A percentile compares a stretch with the other conserved stretches of the same genome.
Evolutionary conservation across 2,329 filamentous ascomycete species (phyloP).

Genomic region (Sporothrix curviconia): DNA sequence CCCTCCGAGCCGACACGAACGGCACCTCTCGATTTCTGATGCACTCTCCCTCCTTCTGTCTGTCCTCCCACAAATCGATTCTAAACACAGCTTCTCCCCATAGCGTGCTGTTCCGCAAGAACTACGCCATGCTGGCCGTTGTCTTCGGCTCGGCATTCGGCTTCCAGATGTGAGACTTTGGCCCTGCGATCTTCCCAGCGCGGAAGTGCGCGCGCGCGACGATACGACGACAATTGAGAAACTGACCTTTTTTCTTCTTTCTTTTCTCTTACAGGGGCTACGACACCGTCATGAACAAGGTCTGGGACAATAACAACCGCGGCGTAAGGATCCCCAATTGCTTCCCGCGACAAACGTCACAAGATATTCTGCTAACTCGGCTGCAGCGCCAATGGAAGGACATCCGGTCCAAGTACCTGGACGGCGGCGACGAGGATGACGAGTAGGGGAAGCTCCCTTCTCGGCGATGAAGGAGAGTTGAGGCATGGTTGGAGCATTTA

Average conservation of each 20-base stretch:
- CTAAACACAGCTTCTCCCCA: slow-evolving; percentile 14
- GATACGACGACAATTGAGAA: neutral
- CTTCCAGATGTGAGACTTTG: slow-evolving; percentile 82
- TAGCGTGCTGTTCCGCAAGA: slow-evolving; percentile 79
- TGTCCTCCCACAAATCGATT: too few relatives aligned
- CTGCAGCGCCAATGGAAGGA: slow-evolving; percentile 98
- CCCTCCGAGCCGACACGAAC: neutral
- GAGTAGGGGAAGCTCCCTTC: slow-evolving; percentile 35
- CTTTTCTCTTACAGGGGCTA: slow-evolving; percentile 56
- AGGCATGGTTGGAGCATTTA: neutral
- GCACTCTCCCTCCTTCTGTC: neutral
- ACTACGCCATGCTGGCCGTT: slow-evolving; percentile 77
- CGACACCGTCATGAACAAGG: slow-evolving; percentile 70
- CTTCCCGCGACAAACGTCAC: too few relatives aligned
- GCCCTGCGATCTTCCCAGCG: too few relatives aligned
- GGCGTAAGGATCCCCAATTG: slow-evolving; percentile 83
- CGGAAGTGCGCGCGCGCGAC: too few relatives aligned
- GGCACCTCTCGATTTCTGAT: neutral
- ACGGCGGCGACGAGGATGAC: slow-evolving; percentile 62
- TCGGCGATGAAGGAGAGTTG: neutral
- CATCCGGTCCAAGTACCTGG: slow-evolving; percentile 83
- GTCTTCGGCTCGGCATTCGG: slow-evolving; percentile 86
- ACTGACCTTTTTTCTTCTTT: slow-evolving; percentile 16
- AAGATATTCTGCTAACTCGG: slow-evolving; percentile 1
- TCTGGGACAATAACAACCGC: slow-evolving; percentile 88